Base-by-base conservation (phyloP, 1,284 basidiomycete species). In the Abortiporus biennis region DNA sequence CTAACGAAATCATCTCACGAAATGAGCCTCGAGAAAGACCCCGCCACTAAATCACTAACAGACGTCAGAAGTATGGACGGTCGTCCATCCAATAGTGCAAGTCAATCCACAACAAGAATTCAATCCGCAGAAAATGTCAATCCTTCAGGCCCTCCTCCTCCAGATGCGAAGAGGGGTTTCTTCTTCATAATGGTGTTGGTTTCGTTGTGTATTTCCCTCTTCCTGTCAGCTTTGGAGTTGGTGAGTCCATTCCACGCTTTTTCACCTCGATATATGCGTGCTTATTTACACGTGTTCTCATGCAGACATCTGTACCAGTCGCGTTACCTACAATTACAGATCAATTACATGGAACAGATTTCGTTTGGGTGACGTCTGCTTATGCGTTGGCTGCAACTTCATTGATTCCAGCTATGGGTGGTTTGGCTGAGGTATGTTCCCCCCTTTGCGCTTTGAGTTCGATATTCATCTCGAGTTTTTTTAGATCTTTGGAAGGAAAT, bases 401-500 rank as follows among this genome's bases (percentile, higher is more conserved):
- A 2, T 52, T 65, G 39, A 53, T 70, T 17, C 66, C 59, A 1
- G 33, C 59, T 36, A 52, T 39, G n/a, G 59, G 61, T 16, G 56
- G 55, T 3, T 38, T 65, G 0, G 62, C 64, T 17, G 53, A 66
- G 46, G 52, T 57, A 37, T 23, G 42, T 37, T 3, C 19, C 5
- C 12, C 19, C 22, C 15, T n/a, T 13, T 20, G 5, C 4, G 12
- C 23, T 13, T 19, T 20, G 12, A 34, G 23, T 22, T 29, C 11
- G 15, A 20, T 4, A 13, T 5, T 6, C 3, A 17, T 6, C 12
- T 11, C 1, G 23, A 4, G 22, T 13, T 9, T 6, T 13, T 20
- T 8, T 47, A 67, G 53, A 53, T 65, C 5, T 68, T 69, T 36
- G 68, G 69, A 4, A 52, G 71, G 1, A 60, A 65, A 36, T 55